These are phyloP conservation scores for Paraurostyla sp. DNA, from an alignment of 73 alveolate genomes.

Conservation along the genomic window DNA sequence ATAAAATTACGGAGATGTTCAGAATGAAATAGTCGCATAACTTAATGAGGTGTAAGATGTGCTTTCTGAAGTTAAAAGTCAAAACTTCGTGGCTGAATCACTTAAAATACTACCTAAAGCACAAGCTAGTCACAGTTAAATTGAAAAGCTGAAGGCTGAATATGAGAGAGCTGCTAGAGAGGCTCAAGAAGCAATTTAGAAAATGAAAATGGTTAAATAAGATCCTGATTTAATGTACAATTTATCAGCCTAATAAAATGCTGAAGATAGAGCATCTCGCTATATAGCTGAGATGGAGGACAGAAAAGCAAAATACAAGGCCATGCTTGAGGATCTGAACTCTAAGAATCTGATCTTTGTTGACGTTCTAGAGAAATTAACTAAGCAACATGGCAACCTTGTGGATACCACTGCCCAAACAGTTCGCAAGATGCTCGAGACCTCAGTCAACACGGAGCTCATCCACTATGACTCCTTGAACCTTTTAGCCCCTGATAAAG, in stretches of 20 bases:
- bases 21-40: not conserved
- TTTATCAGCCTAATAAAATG: conserved; percentile 1
- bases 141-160: conserved; percentile 14
- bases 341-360: not conserved
- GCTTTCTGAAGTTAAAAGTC: not conserved
- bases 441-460: conserved; percentile 22
- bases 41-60: not conserved
- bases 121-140: not conserved
- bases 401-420: conserved; percentile 26
- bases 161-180: conserved; percentile 34
- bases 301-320: conserved; percentile 1
- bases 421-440: conserved; percentile 33
- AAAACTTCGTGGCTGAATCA: not conserved
- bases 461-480: conserved; percentile 48
- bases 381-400: conserved; percentile 2
- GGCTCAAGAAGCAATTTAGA: conserved; percentile 23
- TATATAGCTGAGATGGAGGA: conserved; percentile 28
- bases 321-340: not conserved
- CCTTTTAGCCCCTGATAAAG: conserved; percentile 49
- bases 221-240: conserved; percentile 41
- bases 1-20: conserved; percentile 13
- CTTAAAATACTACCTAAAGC: conserved; percentile 45
- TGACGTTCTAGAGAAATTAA: not conserved
- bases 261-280: conserved; percentile 23
- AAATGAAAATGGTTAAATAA: not conserved